Percentiles rank a stretch among this genome's conserved stretches.
These are phyloP conservation scores for Geotrichum fermentans DNA, from an alignment of 1,139 yeast genomes.

Conservation along the genomic window DNA sequence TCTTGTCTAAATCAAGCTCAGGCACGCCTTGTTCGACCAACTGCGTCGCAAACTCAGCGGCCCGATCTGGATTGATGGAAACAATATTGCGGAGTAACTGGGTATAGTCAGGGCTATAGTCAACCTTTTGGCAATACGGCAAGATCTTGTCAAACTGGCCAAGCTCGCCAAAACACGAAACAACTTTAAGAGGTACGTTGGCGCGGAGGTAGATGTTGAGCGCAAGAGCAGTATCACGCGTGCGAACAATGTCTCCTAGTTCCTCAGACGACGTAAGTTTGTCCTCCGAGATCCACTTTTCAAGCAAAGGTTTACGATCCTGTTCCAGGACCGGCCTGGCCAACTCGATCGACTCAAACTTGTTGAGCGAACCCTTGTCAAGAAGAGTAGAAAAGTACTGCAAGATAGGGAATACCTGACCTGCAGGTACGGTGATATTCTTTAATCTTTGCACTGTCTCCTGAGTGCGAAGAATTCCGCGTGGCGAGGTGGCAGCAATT, in stretches of 20 bases:
- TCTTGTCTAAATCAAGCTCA: slow-evolving; percentile 74
- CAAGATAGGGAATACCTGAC: slow-evolving; percentile 88
- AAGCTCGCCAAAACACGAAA: slow-evolving; percentile 85
- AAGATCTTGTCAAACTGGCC: slow-evolving; percentile 95
- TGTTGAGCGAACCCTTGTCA: slow-evolving; percentile 89
- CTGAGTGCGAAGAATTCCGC: slow-evolving; percentile 75
- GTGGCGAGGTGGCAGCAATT: slow-evolving; percentile 93
- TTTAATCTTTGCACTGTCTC: slow-evolving; percentile 92
- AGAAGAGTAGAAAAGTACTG: slow-evolving; percentile 88
- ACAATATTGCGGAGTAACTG: slow-evolving; percentile 86
- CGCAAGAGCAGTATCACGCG: slow-evolving; percentile 79
- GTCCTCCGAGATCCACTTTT: slow-evolving; percentile 94
- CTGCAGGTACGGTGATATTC: slow-evolving; percentile 90
- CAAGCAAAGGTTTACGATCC: slow-evolving; percentile 88
- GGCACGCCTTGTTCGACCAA: slow-evolving; percentile 58
- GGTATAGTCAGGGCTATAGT: slow-evolving; percentile 84
- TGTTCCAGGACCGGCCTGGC: slow-evolving; percentile 95
- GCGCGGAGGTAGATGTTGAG: slow-evolving; percentile 88
- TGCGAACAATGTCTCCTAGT: slow-evolving; percentile 91
- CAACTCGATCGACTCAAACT: slow-evolving; percentile 89
- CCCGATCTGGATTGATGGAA: slow-evolving; percentile 94
- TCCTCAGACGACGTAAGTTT: slow-evolving; percentile 92
- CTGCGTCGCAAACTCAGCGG: slow-evolving; percentile 93
- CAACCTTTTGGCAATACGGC: slow-evolving; percentile 88
- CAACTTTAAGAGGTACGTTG: slow-evolving; percentile 81